Percentiles rank a stretch among this genome's conserved stretches.
Evolutionary conservation across 768 basidiomycete species (phyloP).

Genomic region (Hemileccinum impolitum): DNA sequence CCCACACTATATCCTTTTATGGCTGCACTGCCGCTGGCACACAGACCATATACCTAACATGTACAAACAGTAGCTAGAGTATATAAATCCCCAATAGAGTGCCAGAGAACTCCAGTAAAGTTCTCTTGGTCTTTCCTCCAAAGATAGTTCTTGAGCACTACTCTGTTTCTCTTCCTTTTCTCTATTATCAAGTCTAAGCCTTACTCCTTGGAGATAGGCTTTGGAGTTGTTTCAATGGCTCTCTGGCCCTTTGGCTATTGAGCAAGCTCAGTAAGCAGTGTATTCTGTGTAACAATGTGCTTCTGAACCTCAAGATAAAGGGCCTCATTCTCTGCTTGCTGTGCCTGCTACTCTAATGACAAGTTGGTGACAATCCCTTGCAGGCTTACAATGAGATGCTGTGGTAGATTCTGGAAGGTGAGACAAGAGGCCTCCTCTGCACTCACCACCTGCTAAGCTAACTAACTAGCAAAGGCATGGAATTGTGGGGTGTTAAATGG

Average conservation of each 20-base stretch:
- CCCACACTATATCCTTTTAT: no score
- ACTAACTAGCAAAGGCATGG: constrained; percentile 13
- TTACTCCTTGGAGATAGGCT: no score
- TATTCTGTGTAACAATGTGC: neutral
- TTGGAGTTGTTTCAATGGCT: no score
- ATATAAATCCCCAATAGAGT: no score
- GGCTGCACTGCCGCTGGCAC: no score
- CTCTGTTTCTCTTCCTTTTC: no score
- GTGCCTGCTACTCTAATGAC: neutral
- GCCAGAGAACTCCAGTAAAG: no score
- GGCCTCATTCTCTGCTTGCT: neutral
- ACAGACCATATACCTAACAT: no score
- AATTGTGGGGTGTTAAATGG: constrained; percentile 29
- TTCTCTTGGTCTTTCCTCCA: no score
- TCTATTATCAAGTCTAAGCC: no score
- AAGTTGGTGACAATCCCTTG: constrained; percentile 6
- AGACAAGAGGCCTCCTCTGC: constrained; percentile 13
- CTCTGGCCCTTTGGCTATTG: neutral
- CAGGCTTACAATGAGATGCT: constrained; percentile 17
- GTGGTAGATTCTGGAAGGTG: constrained; percentile 24
- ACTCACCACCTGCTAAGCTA: constrained; percentile 9
- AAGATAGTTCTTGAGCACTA: no score
- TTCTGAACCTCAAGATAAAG: neutral
- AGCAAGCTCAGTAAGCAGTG: neutral
- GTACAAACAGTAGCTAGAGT: no score